These are phyloP conservation scores for Botryotinia convoluta DNA, from an alignment of 2,329 filamentous ascomycete species.

Conservation along the genomic window DNA sequence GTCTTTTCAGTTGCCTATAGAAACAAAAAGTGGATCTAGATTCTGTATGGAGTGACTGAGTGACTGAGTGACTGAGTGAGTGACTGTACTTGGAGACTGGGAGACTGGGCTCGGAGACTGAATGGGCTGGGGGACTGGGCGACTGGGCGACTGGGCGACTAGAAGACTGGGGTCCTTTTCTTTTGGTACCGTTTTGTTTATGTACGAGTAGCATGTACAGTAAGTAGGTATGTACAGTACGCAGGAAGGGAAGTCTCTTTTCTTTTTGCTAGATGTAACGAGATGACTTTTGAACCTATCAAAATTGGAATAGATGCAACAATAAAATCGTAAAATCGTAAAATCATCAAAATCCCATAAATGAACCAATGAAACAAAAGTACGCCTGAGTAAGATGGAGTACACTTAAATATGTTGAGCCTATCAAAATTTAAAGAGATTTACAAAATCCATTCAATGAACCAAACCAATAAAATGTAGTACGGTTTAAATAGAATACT, in stretches of 20 bases:
- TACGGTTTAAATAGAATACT: neutral
- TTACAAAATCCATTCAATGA: neutral
- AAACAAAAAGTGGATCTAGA: conserved; percentile 17
- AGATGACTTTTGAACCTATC: neutral
- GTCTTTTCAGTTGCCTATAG: conserved; percentile 13
- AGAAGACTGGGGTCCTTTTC: neutral
- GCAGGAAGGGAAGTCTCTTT: neutral
- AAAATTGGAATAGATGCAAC: neutral
- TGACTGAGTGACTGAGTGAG: neutral
- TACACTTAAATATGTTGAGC: neutral
- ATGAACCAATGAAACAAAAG: neutral
- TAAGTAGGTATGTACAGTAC: neutral
- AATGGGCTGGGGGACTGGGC: no score
- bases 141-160: neutral
- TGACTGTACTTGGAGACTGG: neutral
- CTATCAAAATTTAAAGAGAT: neutral
- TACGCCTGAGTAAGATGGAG: neutral
- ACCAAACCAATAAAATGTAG: neutral
- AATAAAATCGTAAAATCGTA: neutral
- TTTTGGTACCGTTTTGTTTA: neutral
- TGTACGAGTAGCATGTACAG: neutral
- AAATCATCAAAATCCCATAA: neutral
- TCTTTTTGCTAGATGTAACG: neutral
- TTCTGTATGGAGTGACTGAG: neutral
- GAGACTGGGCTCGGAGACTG: no score